A percentile compares a stretch with the other conserved stretches of the same genome.
Evolutionary conservation across 306 rosid species (phyloP).

Genomic region (Castanea sativa): DNA sequence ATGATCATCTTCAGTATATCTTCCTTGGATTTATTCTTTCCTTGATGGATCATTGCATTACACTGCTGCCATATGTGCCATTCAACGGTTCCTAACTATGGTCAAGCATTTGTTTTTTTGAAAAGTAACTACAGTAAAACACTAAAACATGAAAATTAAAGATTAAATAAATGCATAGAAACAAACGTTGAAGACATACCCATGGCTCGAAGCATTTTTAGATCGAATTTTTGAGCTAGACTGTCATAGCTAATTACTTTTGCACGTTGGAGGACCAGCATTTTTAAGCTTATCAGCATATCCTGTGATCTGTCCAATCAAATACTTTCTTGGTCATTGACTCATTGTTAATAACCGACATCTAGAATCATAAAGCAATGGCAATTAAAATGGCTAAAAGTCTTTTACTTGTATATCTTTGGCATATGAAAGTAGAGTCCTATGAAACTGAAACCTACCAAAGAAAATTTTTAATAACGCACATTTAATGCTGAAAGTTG

Average conservation of each 20-base stretch:
- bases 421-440: not conserved
- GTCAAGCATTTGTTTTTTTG: no score
- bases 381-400: not conserved
- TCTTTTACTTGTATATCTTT: not conserved
- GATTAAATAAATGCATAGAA: not conserved
- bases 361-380: not conserved
- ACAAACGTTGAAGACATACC: slow-evolving; percentile 42
- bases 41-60: no score
- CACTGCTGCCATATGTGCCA: no score
- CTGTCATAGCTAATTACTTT: slow-evolving; percentile 41
- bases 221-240: slow-evolving; percentile 54
- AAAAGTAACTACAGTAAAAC: no score
- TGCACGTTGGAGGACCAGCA: slow-evolving; percentile 54
- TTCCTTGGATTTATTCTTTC: no score
- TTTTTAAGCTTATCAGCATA: slow-evolving; percentile 62
- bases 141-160: not conserved
- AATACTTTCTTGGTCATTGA: not conserved
- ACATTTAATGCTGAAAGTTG: not conserved
- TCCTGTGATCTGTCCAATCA: slow-evolving; percentile 41
- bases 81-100: no score
- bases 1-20: no score
- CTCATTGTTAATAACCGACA: not conserved
- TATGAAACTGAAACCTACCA: not conserved
- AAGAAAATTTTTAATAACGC: not conserved
- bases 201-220: slow-evolving; percentile 66